These are phyloP conservation scores for Polyporus tsugae DNA, from an alignment of 1,284 basidiomycete genomes.

Conservation along the genomic window DNA sequence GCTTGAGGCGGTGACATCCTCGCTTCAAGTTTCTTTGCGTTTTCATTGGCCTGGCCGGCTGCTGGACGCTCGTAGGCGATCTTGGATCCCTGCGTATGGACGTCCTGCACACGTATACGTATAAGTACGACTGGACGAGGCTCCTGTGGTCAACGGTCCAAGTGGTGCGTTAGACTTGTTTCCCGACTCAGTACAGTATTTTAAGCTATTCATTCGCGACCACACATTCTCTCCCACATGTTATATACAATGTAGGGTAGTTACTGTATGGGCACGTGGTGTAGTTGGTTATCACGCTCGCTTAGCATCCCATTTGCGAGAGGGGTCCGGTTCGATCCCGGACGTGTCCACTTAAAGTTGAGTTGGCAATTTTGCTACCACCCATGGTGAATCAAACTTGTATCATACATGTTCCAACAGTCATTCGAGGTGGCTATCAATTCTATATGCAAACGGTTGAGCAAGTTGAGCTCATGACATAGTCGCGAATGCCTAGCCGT, in stretches of 20 bases:
- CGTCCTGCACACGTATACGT: too few relatives aligned
- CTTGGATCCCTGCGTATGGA: not conserved
- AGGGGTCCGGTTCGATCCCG: constrained; percentile 35
- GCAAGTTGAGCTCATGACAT: too few relatives aligned
- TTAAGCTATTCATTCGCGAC: too few relatives aligned
- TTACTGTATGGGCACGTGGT: constrained; percentile 25
- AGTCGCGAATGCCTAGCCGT: too few relatives aligned
- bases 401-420: too few relatives aligned
- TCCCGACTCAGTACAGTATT: not conserved
- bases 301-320: constrained; percentile 32
- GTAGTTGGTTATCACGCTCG: constrained; percentile 37
- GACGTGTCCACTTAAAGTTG: constrained; percentile 35
- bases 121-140: too few relatives aligned
- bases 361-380: too few relatives aligned
- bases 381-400: too few relatives aligned
- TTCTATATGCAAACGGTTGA: too few relatives aligned
- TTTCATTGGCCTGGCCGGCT: not conserved
- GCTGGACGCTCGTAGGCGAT: not conserved
- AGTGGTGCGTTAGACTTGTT: too few relatives aligned
- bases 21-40: not conserved
- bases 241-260: not conserved
- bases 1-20: not conserved
- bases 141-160: too few relatives aligned
- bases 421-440: too few relatives aligned
- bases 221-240: not conserved